These are phyloP conservation scores for Talaromyces ruber DNA, from an alignment of 495 filamentous ascomycete species.

Conservation along the genomic window DNA sequence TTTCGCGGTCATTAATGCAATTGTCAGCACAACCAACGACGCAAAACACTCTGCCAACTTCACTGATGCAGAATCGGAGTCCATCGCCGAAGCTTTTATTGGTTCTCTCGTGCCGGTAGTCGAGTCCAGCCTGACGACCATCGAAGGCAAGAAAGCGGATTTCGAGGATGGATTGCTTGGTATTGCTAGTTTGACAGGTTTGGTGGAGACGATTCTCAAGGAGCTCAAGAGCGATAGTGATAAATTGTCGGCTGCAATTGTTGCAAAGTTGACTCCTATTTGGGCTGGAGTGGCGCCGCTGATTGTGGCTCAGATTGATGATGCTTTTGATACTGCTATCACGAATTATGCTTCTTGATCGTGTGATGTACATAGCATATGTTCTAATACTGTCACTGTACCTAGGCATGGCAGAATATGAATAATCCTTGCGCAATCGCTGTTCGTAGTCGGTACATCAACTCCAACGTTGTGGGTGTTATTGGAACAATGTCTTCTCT, in stretches of 20 bases:
- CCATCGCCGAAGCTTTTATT: slow-evolving; percentile 11
- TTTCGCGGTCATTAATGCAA: slow-evolving; percentile 2
- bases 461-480: background rate
- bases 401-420: background rate
- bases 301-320: slow-evolving; percentile 12
- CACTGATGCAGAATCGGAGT: slow-evolving; percentile 11
- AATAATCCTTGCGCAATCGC: background rate
- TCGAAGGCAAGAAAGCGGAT: slow-evolving; percentile 13
- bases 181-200: slow-evolving; percentile 9
- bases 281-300: slow-evolving; percentile 14
- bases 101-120: slow-evolving; percentile 12
- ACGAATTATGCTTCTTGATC: slow-evolving; percentile 8
- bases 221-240: slow-evolving; percentile 6
- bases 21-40: slow-evolving; percentile 5
- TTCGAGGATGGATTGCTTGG: slow-evolving; percentile 15
- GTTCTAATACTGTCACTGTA: background rate
- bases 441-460: background rate
- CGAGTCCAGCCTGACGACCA: slow-evolving; percentile 13
- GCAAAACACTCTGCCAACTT: slow-evolving; percentile 13
- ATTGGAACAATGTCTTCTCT: slow-evolving; percentile 18
- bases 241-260: slow-evolving; percentile 9
- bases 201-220: slow-evolving; percentile 14
- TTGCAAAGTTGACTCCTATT: slow-evolving; percentile 8
- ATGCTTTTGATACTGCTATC: slow-evolving; percentile 13
- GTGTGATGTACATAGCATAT: background rate